phyloP scores from a whole-genome alignment of 805 yeast species.

The Yueomyces sinensis region DNA sequence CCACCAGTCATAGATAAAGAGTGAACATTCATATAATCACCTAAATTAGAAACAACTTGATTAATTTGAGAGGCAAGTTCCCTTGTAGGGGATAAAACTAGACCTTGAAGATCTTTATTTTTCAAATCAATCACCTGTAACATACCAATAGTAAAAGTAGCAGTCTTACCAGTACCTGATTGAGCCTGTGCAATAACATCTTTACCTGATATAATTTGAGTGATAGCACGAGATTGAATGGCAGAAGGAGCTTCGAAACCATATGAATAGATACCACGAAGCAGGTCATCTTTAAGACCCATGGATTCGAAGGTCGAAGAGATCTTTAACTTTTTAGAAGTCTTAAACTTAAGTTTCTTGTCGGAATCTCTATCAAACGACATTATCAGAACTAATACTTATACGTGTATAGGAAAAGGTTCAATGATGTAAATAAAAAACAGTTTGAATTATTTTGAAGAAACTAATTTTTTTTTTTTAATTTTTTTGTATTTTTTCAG shows the following conservation, averaged over 20 bases:
- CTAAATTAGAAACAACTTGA: constrained; percentile 73
- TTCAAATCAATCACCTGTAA: constrained; percentile 72
- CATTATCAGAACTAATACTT: constrained; percentile 20
- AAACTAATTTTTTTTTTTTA: too few species aligned
- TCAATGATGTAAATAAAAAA: too few species aligned
- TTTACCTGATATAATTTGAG: constrained; percentile 85
- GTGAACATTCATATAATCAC: constrained; percentile 74
- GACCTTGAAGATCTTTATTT: constrained; percentile 69
- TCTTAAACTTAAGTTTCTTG: constrained; percentile 44
- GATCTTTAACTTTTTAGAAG: constrained; percentile 40
- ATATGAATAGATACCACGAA: constrained; percentile 61
- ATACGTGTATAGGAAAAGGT: too few species aligned
- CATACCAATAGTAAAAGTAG: constrained; percentile 93
- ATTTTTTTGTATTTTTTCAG: too few species aligned
- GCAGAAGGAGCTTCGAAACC: constrained; percentile 97
- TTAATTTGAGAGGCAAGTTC: constrained; percentile 91
- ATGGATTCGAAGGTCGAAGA: constrained; percentile 60
- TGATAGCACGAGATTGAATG: constrained; percentile 91
- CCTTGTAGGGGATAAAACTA: constrained; percentile 89
- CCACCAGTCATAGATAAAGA: constrained; percentile 95
- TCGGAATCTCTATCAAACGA: constrained; percentile 51
- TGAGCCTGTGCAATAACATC: constrained; percentile 98
- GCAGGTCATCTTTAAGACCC: constrained; percentile 48
- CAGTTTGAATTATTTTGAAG: too few species aligned
- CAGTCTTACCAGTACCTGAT: constrained; percentile 98